A percentile compares a stretch with the other conserved stretches of the same genome.
Evolutionary conservation across 768 basidiomycete species (phyloP).

Genomic region (Erythrobasidium yunnanense): DNA sequence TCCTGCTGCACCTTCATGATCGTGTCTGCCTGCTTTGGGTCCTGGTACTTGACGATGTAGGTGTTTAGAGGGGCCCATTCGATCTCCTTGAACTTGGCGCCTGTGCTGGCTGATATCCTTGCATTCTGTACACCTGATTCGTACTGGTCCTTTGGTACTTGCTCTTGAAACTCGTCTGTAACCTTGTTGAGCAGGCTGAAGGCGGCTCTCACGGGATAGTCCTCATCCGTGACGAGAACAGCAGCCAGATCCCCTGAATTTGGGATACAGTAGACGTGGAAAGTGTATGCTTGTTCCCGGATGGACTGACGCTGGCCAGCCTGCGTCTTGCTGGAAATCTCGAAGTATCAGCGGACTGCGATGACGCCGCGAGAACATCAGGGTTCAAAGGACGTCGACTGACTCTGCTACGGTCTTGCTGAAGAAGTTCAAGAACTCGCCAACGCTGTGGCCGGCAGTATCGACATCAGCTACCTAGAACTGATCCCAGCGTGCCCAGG

Average conservation of each 20-base stretch:
- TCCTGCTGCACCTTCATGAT: constrained; percentile 98
- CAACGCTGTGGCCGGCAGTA: constrained; percentile 44
- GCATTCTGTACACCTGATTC: constrained; percentile 12
- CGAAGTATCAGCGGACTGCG: constrained; percentile 51
- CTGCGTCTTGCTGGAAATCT: constrained; percentile 47
- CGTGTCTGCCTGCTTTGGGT: constrained; percentile 89
- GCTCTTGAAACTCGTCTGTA: constrained; percentile 77
- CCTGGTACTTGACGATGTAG: constrained; percentile 87
- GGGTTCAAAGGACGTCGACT: neutral
- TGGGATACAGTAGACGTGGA: constrained; percentile 84
- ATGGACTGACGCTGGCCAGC: constrained; percentile 85
- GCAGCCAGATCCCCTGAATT: constrained; percentile 56
- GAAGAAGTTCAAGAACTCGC: constrained; percentile 89
- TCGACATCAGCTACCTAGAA: neutral
- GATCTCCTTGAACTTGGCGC: constrained; percentile 46
- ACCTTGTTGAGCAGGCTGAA: constrained; percentile 89
- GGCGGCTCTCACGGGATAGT: constrained; percentile 91
- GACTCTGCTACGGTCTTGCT: constrained; percentile 61
- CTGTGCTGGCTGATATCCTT: constrained; percentile 30
- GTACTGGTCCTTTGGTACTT: constrained; percentile 63
- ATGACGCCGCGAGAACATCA: neutral
- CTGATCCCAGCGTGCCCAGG: no score
- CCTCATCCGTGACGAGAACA: constrained; percentile 84
- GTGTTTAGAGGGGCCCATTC: constrained; percentile 64
- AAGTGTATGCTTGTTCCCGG: constrained; percentile 83